Conservation (phyloP, 179 eudicot genomes). For the Silene coronaria region DNA sequence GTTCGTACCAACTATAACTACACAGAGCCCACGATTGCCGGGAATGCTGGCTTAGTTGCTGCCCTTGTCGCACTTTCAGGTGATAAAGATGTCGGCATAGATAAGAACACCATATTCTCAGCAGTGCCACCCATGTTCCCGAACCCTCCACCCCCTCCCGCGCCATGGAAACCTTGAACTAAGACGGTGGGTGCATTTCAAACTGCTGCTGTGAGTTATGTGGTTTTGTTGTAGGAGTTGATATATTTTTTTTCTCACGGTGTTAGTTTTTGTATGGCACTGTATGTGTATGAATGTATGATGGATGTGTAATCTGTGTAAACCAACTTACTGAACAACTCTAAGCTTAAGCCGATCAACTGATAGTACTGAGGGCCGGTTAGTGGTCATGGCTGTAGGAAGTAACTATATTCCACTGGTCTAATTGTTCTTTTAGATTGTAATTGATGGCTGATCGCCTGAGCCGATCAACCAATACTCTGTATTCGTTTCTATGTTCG, state of each 20-base stretch:
- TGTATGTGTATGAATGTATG: background rate
- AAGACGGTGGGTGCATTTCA: background rate
- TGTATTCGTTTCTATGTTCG: background rate
- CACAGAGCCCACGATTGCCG: conserved; percentile 89
- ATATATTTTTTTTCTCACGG: background rate
- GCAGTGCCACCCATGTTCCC: conserved; percentile 96
- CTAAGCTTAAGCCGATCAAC: background rate
- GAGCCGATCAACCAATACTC: too few species aligned
- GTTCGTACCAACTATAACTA: conserved; percentile 79
- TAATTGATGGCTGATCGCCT: too few species aligned
- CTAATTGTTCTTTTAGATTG: background rate
- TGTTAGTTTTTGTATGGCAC: background rate
- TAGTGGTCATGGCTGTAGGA: background rate
- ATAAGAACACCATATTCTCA: conserved; percentile 92
- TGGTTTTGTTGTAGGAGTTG: background rate
- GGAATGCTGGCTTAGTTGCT: conserved; percentile 84
- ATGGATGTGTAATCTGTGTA: background rate
- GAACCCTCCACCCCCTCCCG: conserved; percentile 88
- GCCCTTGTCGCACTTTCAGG: conserved; percentile 88
- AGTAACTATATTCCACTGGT: background rate
- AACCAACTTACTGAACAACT: conserved; percentile 6
- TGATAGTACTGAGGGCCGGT: background rate
- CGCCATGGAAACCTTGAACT: conserved; percentile 79
- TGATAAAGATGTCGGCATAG: conserved; percentile 44
- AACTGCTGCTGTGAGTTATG: too few species aligned